A percentile compares a stretch with the other conserved stretches of the same genome.
These are phyloP conservation scores for Pleomassaria siparia DNA, from an alignment of 2,329 filamentous ascomycete genomes.

Conservation along the genomic window DNA sequence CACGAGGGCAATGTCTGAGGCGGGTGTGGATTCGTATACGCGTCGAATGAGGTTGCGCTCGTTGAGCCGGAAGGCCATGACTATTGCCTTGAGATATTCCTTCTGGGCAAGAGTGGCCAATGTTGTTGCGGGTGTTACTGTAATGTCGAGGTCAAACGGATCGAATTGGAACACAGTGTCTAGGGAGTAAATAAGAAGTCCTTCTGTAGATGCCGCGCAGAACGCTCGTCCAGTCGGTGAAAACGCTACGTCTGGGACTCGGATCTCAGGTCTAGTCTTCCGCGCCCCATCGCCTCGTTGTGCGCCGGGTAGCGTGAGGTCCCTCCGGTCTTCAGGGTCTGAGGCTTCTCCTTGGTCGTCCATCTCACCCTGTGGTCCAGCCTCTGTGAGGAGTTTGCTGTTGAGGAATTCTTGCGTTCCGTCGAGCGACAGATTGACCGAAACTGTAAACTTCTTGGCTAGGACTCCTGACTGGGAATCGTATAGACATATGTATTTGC, in stretches of 20 bases:
- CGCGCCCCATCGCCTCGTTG: slow-evolving; percentile 86
- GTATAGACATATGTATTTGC: slow-evolving; percentile 98
- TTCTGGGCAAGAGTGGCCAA: slow-evolving; percentile 70
- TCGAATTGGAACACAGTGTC: slow-evolving; percentile 86
- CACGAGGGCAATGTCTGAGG: slow-evolving; percentile 72
- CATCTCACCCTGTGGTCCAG: slow-evolving; percentile 79
- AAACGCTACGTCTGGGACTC: slow-evolving; percentile 82
- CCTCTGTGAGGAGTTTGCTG: slow-evolving; percentile 87
- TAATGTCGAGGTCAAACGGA: slow-evolving; percentile 92
- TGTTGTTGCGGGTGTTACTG: slow-evolving; percentile 78
- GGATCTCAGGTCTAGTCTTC: slow-evolving; percentile 76
- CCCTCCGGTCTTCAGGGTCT: slow-evolving; percentile 81
- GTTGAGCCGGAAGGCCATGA: slow-evolving; percentile 97
- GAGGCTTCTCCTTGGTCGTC: slow-evolving; percentile 87
- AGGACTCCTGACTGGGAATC: slow-evolving; percentile 90
- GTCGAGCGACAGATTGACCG: slow-evolving; percentile 89
- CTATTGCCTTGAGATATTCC: slow-evolving; percentile 86
- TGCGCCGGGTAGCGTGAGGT: slow-evolving; percentile 78
- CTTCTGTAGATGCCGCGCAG: slow-evolving; percentile 93
- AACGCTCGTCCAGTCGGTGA: slow-evolving; percentile 87
- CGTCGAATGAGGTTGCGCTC: slow-evolving; percentile 77
- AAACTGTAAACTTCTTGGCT: slow-evolving; percentile 93
- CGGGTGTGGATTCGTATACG: slow-evolving; percentile 82
- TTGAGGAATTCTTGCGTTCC: slow-evolving; percentile 97
- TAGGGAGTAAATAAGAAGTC: slow-evolving; percentile 88